Percentiles rank a stretch among this genome's conserved stretches.
phyloP scores from a whole-genome alignment of 2,329 filamentous ascomycete species.

The Alternaria sp. region DNA sequence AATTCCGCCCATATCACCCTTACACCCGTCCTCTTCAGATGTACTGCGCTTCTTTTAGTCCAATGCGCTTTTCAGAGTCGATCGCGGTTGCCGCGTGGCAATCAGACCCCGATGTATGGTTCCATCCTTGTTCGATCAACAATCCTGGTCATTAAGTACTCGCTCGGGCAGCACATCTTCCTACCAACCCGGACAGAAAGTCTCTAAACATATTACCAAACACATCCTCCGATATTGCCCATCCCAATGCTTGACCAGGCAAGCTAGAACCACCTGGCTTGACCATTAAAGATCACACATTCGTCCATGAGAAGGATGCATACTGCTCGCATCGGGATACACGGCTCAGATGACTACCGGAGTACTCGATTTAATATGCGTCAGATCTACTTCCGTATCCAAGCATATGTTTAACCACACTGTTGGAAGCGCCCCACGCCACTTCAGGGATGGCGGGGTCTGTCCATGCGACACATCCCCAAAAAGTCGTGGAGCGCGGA shows the following conservation, averaged over 20 bases:
- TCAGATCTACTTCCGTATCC: conserved; percentile 23
- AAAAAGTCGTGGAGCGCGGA: conserved; percentile 24
- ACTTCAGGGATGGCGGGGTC: conserved; percentile 17
- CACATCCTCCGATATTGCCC: neutral
- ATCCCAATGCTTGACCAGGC: neutral
- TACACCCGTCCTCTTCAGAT: conserved; percentile 18
- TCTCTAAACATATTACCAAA: neutral
- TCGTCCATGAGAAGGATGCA: neutral
- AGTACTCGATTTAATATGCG: conserved; percentile 14
- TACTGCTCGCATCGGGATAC: conserved; percentile 1
- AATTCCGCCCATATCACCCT: conserved; percentile 22
- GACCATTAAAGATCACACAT: neutral
- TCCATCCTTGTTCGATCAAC: neutral
- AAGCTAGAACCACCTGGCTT: neutral
- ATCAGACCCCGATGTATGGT: neutral
- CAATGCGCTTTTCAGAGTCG: conserved; percentile 6
- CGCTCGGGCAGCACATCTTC: neutral
- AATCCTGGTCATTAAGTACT: neutral
- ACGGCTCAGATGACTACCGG: conserved; percentile 25
- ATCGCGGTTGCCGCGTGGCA: neutral
- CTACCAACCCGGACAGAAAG: neutral
- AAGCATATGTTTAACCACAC: conserved; percentile 24
- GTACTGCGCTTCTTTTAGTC: conserved; percentile 23
- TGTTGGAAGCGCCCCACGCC: conserved; percentile 21
- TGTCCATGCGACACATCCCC: conserved; percentile 28